phyloP scores from a whole-genome alignment of 2,329 filamentous ascomycete species.

The Xylaria sp. region DNA sequence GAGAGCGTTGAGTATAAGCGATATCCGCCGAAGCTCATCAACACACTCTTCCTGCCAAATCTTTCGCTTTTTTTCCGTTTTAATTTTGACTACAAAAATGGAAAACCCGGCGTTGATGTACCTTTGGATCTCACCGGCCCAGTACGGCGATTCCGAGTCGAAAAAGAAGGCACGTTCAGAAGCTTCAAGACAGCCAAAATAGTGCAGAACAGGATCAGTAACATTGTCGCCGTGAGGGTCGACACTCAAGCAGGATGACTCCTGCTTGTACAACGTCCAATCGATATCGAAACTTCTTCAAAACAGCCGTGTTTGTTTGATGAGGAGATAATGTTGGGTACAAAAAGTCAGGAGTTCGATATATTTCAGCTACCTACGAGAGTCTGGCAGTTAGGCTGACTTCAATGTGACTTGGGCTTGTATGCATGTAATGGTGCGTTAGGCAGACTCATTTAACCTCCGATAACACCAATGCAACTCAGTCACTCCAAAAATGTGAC shows the following conservation, averaged over 20 bases:
- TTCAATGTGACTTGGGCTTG: not conserved
- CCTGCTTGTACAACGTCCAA: not conserved
- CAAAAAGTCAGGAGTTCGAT: not conserved
- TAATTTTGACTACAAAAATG: not conserved
- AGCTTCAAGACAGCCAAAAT: conserved; percentile 25
- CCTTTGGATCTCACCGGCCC: not conserved
- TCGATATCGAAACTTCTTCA: not conserved
- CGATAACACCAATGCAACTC: not conserved
- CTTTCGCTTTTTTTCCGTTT: not conserved
- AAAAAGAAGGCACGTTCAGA: conserved; percentile 20
- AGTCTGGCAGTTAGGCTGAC: not conserved
- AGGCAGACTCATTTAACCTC: not conserved
- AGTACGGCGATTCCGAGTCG: conserved; percentile 5
- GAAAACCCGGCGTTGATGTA: not conserved
- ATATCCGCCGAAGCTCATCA: conserved; percentile 11
- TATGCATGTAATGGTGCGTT: conserved; percentile 4
- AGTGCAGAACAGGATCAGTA: conserved; percentile 21
- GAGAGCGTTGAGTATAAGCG: conserved; percentile 15
- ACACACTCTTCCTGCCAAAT: not conserved
- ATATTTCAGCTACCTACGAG: not conserved
- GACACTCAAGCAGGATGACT: conserved; percentile 10
- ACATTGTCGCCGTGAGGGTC: conserved; percentile 26
- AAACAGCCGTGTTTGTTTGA: not conserved
- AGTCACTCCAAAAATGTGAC: no score
- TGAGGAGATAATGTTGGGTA: not conserved